These are phyloP conservation scores for Aspergillus sp. DNA, from an alignment of 2,329 filamentous ascomycete genomes.

Conservation along the genomic window DNA sequence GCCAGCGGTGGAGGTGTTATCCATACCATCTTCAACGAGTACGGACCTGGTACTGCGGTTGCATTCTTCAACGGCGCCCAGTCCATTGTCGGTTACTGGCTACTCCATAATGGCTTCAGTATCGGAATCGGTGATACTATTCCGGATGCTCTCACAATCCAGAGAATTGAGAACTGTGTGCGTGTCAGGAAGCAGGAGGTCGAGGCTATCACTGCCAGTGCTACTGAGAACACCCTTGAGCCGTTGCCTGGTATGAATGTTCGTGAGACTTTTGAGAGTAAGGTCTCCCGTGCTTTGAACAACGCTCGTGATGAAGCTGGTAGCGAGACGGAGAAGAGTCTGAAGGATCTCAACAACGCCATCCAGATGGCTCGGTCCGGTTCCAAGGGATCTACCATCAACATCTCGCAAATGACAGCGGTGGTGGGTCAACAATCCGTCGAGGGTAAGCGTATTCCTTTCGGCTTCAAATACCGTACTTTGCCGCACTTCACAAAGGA, in stretches of 20 bases:
- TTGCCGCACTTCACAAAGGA: conserved; percentile 98
- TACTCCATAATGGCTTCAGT: conserved; percentile 92
- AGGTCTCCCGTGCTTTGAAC: conserved; percentile 91
- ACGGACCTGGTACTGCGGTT: conserved; percentile 80
- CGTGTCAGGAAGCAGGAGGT: conserved; percentile 79
- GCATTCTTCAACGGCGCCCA: conserved; percentile 95
- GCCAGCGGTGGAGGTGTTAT: conserved; percentile 87
- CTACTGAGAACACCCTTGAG: conserved; percentile 84
- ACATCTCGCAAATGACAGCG: conserved; percentile 99
- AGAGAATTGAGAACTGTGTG: conserved; percentile 79
- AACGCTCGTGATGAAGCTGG: conserved; percentile 94
- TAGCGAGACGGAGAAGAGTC: conserved; percentile 82
- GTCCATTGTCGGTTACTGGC: conserved; percentile 94
- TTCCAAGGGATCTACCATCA: conserved; percentile 98
- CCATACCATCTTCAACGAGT: conserved; percentile 94
- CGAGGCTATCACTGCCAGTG: conserved; percentile 68
- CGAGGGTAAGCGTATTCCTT: conserved; percentile 97
- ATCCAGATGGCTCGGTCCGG: conserved; percentile 95
- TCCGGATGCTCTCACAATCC: conserved; percentile 79
- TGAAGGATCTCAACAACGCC: conserved; percentile 95
- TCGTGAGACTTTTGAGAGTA: conserved; percentile 95
- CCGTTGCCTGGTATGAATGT: conserved; percentile 98
- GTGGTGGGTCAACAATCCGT: conserved; percentile 97
- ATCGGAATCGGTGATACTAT: conserved; percentile 99
- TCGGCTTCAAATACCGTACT: conserved; percentile 97